These are phyloP conservation scores for Nissolia schottii DNA, from an alignment of 306 rosid species.

Conservation along the genomic window DNA sequence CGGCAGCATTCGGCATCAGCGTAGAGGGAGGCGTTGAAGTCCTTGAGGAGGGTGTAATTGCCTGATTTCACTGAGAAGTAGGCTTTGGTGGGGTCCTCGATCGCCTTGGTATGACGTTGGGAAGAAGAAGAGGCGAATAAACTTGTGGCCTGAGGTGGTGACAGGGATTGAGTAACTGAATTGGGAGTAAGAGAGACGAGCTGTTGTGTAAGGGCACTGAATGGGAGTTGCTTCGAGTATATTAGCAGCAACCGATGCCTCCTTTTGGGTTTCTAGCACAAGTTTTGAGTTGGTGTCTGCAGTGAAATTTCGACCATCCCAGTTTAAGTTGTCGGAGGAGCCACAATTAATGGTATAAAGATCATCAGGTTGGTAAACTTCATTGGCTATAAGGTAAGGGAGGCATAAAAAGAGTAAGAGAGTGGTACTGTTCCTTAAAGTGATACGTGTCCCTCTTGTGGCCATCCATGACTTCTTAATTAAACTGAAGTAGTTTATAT, in stretches of 20 bases:
- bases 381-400: too few species aligned
- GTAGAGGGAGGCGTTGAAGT: conserved; percentile 32
- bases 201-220: background rate
- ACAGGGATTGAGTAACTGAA: conserved; percentile 35
- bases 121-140: conserved; percentile 39
- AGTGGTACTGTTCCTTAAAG: background rate
- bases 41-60: conserved; percentile 28
- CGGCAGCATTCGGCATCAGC: conserved; percentile 14
- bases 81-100: background rate
- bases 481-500: too few species aligned
- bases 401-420: background rate
- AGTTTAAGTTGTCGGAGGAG: background rate
- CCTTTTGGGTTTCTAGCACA: background rate
- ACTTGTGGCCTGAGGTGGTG: conserved; percentile 31
- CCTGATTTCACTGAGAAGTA: conserved; percentile 41
- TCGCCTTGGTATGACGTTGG: background rate
- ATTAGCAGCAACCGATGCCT: background rate
- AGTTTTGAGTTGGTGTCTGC: background rate
- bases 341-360: background rate
- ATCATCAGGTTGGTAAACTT: background rate
- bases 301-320: background rate
- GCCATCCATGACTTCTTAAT: background rate
- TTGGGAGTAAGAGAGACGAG: conserved; percentile 1
- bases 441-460: background rate
- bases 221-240: background rate